These are phyloP conservation scores for Podila minutissima DNA, from an alignment of 192 early-diverging fungal genomes.

Conservation along the genomic window DNA sequence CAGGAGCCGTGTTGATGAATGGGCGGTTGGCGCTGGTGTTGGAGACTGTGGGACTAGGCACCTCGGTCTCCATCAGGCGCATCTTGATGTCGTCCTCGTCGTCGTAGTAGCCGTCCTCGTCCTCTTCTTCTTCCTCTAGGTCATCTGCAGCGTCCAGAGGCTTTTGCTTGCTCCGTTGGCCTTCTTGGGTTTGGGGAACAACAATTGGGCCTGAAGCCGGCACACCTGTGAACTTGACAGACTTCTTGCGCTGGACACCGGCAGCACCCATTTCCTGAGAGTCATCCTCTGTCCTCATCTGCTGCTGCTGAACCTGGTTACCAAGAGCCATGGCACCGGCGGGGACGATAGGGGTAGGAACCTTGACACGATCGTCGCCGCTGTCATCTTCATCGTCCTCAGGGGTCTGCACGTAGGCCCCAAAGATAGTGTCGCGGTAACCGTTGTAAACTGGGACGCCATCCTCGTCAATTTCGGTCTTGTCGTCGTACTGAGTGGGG, in stretches of 20 bases:
- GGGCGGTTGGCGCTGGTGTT: slow-evolving; percentile 11
- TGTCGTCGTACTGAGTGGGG: slow-evolving; percentile 40
- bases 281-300: neutral
- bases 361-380: slow-evolving; percentile 2
- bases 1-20: slow-evolving; percentile 19
- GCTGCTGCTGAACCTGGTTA: neutral
- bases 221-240: slow-evolving; percentile 45
- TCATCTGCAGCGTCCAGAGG: slow-evolving; percentile 7
- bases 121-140: slow-evolving; percentile 16
- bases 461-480: slow-evolving; percentile 45
- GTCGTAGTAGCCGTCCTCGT: slow-evolving; percentile 16
- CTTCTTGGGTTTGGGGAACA: neutral
- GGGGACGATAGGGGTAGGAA: slow-evolving; percentile 12
- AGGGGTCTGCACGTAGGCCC: slow-evolving; percentile 25
- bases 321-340: slow-evolving; percentile 2
- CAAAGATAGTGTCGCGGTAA: slow-evolving; percentile 52
- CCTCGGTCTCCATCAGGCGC: slow-evolving; percentile 39
- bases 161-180: neutral
- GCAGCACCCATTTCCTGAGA: neutral
- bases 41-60: slow-evolving; percentile 11
- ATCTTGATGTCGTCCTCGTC: slow-evolving; percentile 47
- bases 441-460: slow-evolving; percentile 43
- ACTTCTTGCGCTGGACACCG: slow-evolving; percentile 41
- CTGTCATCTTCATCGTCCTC: slow-evolving; percentile 41
- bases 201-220: slow-evolving; percentile 34